A percentile compares a stretch with the other conserved stretches of the same genome.
phyloP scores from a whole-genome alignment of 1,284 basidiomycete species.

The Cutaneotrichosporon arboriforme region DNA sequence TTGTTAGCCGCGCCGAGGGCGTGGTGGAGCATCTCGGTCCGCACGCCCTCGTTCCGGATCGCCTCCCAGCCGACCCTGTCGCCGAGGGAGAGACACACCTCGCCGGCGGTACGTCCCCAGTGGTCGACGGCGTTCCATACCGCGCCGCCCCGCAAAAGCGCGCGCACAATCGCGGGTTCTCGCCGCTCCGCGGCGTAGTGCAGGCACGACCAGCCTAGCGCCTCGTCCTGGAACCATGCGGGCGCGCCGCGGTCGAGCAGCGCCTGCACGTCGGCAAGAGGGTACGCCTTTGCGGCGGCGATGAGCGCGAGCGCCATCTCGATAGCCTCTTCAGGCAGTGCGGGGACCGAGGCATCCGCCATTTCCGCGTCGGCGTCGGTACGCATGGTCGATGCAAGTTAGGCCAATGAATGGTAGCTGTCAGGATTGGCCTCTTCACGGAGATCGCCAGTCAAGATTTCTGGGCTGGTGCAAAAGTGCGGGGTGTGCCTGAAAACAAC shows the following conservation, averaged over 20 bases:
- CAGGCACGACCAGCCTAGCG: constrained; percentile 72
- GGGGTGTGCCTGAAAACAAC: constrained; percentile 1
- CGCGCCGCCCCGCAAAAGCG: constrained; percentile 74
- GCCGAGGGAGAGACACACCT: constrained; percentile 80
- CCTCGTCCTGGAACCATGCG: constrained; percentile 83
- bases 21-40: constrained; percentile 53
- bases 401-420: background rate
- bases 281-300: constrained; percentile 35
- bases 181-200: constrained; percentile 82
- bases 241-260: constrained; percentile 71
- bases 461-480: background rate
- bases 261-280: constrained; percentile 53
- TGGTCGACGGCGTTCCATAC: constrained; percentile 88
- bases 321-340: constrained; percentile 14
- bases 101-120: constrained; percentile 73
- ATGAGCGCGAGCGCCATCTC: constrained; percentile 28
- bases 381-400: background rate
- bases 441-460: no score
- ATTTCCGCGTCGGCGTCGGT: background rate
- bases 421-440: no score
- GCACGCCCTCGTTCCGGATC: constrained; percentile 79
- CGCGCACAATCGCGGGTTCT: constrained; percentile 58
- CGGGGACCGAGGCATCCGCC: background rate
- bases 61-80: constrained; percentile 64
- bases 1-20: constrained; percentile 21